Conservation (phyloP, 176 grass and related monocot genomes). For the Oryza brachyantha region DNA sequence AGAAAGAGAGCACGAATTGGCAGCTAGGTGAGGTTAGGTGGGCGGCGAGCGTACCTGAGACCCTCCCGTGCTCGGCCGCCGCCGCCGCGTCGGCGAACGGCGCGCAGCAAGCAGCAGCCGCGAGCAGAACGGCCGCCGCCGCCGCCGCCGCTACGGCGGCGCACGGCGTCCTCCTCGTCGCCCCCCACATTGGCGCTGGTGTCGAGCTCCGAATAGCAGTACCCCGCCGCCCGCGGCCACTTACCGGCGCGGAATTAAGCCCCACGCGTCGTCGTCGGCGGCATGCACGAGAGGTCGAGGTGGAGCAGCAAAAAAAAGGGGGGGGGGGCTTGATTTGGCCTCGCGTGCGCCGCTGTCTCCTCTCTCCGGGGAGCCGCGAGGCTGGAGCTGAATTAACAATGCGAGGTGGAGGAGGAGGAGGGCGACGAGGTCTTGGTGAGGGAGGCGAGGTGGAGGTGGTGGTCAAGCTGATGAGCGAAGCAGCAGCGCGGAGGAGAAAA, state of each 20-base stretch:
- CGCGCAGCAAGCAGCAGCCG: background rate
- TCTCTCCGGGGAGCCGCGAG: background rate
- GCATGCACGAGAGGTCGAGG: background rate
- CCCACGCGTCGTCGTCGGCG: background rate
- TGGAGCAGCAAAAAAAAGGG: background rate
- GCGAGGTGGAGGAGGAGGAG: background rate
- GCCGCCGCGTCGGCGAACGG: conserved; percentile 24
- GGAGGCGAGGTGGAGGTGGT: no score
- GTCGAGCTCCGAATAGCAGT: background rate
- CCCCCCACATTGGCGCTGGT: conserved; percentile 29
- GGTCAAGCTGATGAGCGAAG: background rate
- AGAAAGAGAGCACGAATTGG: background rate
- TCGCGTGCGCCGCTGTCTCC: no score
- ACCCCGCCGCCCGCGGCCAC: background rate
- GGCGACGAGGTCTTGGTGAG: background rate
- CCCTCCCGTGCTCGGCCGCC: conserved; percentile 10
- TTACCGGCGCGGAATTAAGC: background rate
- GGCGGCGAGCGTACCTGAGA: conserved; percentile 37
- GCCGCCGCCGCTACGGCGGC: background rate
- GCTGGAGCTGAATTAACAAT: background rate
- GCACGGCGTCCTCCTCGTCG: background rate
- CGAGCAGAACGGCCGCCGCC: background rate
- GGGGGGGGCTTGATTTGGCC: background rate
- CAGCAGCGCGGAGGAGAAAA: no score
- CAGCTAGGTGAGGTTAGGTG: background rate